Evolutionary conservation across 2,329 filamentous ascomycete species (phyloP).

Genomic region (Pestalotiopsis sp.): DNA sequence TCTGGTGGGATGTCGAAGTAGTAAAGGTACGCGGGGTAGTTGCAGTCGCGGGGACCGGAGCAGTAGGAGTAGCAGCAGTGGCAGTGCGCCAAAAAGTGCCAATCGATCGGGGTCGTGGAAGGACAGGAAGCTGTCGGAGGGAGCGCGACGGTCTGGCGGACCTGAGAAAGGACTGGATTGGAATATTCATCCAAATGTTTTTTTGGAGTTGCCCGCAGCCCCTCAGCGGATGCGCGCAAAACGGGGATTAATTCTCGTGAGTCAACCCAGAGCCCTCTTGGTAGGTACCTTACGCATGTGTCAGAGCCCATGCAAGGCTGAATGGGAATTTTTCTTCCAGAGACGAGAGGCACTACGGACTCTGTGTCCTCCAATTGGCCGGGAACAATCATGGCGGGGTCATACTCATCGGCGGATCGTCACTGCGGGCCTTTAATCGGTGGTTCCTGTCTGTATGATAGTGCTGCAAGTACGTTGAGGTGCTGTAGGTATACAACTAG

Average conservation of each 20-base stretch:
- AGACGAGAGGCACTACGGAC: background rate
- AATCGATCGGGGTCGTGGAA: conserved; percentile 7
- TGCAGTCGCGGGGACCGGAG: background rate
- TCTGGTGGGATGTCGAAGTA: conserved; percentile 6
- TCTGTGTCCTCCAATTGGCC: background rate
- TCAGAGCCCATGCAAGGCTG: conserved; percentile 17
- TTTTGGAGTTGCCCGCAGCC: conserved; percentile 6
- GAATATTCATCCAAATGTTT: conserved; percentile 19
- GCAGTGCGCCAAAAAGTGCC: background rate
- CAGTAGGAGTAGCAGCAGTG: background rate
- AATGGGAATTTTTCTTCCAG: background rate
- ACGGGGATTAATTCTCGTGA: conserved; percentile 12
- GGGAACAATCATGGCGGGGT: background rate
- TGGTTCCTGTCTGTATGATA: background rate
- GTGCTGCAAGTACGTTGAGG: background rate
- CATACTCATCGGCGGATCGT: background rate
- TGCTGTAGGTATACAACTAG: background rate
- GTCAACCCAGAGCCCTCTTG: conserved; percentile 12
- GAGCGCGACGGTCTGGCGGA: conserved; percentile 10
- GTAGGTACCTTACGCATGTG: conserved; percentile 1
- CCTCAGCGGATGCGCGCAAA: conserved; percentile 14
- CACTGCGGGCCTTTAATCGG: background rate
- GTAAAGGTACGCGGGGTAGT: conserved; percentile 16
- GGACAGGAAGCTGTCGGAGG: background rate
- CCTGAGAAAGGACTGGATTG: conserved; percentile 14